Percentiles rank a stretch among this genome's conserved stretches.
These are phyloP conservation scores for Pedinophyceae sp. DNA, from an alignment of 139 green algal genomes.

Conservation along the genomic window DNA sequence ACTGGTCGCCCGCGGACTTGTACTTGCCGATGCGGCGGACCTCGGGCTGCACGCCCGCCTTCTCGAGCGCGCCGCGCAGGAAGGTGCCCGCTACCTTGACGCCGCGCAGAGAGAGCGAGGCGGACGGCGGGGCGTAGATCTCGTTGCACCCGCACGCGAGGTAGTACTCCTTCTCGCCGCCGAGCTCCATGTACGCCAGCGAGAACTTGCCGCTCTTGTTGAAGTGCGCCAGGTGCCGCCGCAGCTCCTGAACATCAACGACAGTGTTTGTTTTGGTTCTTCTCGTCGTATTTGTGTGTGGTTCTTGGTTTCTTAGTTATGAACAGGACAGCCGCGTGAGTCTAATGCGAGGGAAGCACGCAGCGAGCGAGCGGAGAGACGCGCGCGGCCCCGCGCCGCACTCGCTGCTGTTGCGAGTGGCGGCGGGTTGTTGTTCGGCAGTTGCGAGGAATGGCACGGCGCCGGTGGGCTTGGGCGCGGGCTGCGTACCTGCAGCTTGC, in stretches of 20 bases:
- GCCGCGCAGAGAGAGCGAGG: conserved; percentile 55
- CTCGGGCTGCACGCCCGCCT: conserved; percentile 77
- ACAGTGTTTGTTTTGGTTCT: neutral
- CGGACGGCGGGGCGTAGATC: conserved; percentile 67
- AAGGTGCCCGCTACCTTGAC: conserved; percentile 70
- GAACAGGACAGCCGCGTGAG: neutral
- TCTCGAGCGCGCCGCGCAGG: conserved; percentile 76
- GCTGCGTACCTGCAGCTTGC: conserved; percentile 18
- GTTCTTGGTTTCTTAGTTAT: neutral
- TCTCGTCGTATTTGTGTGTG: neutral
- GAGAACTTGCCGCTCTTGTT: conserved; percentile 62
- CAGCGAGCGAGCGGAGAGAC: no score
- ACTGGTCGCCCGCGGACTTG: conserved; percentile 79
- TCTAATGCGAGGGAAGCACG: no score
- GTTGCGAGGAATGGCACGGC: conserved; percentile 22
- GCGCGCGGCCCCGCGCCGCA: no score
- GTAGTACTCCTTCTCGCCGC: conserved; percentile 83
- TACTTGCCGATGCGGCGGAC: conserved; percentile 76
- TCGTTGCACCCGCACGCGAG: conserved; percentile 64
- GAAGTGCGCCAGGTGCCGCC: conserved; percentile 55
- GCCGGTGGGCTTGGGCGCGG: conserved; percentile 3
- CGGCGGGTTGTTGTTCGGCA: neutral
- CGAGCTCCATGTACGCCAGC: conserved; percentile 67
- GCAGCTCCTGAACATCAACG: conserved; percentile 62
- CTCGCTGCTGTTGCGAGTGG: no score